phyloP scores from a whole-genome alignment of 768 basidiomycete genomes.

The Saitozyma podzolica region DNA sequence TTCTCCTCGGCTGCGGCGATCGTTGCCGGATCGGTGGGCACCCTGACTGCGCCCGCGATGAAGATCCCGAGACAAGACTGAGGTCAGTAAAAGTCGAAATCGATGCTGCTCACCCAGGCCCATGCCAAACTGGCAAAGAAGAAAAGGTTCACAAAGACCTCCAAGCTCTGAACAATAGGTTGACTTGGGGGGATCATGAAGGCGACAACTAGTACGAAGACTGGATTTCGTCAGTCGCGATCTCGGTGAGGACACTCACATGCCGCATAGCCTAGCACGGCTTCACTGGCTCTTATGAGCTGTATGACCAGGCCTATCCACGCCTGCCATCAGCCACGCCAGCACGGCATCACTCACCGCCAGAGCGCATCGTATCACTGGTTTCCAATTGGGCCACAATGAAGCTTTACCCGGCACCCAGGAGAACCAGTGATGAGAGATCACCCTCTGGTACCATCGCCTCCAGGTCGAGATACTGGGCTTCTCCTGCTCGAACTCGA shows the following conservation, averaged over 20 bases:
- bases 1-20: constrained; percentile 27
- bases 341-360: constrained; percentile 27
- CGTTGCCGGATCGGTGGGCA: constrained; percentile 20
- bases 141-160: constrained; percentile 42
- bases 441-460: no score
- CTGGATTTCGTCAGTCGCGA: constrained; percentile 7
- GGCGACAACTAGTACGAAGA: constrained; percentile 41
- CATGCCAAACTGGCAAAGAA: constrained; percentile 44
- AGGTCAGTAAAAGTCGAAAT: neutral
- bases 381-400: constrained; percentile 31
- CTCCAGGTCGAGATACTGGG: no score
- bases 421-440: no score
- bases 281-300: constrained; percentile 33
- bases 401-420: no score
- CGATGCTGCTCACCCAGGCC: constrained; percentile 41
- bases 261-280: constrained; percentile 42
- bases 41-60: constrained; percentile 33
- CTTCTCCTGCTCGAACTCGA: no score
- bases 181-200: constrained; percentile 46
- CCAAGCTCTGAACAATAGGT: constrained; percentile 43
- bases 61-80: constrained; percentile 34
- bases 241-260: constrained; percentile 25
- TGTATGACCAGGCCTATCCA: constrained; percentile 47
- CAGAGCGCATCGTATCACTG: constrained; percentile 40
- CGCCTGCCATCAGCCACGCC: constrained; percentile 25